Evolutionary conservation across 2,329 filamentous ascomycete species (phyloP).

Genomic region (Paraphaeosphaeria minitans): DNA sequence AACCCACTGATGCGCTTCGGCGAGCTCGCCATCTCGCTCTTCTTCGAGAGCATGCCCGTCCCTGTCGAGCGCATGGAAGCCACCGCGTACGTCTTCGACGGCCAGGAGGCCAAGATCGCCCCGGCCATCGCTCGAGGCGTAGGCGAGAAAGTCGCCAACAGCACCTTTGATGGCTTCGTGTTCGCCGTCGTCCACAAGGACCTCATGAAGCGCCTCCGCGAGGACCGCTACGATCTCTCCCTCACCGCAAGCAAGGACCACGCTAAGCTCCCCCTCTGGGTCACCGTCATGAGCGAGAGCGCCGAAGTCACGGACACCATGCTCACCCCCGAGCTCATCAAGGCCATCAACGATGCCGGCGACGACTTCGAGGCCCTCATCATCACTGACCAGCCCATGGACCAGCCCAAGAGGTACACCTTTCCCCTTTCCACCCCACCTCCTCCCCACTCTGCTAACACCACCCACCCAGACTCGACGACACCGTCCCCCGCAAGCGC

Average conservation of each 20-base stretch:
- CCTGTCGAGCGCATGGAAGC: conserved; percentile 78
- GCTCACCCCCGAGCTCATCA: conserved; percentile 84
- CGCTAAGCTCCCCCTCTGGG: conserved; percentile 85
- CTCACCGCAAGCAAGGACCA: conserved; percentile 93
- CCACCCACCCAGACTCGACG: conserved; percentile 68
- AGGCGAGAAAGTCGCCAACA: conserved; percentile 67
- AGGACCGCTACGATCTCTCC: conserved; percentile 92
- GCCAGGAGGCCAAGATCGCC: conserved; percentile 80
- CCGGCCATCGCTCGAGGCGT: conserved; percentile 65
- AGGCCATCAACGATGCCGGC: conserved; percentile 78
- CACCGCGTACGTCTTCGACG: conserved; percentile 86
- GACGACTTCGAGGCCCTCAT: conserved; percentile 80
- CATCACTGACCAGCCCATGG: conserved; percentile 84
- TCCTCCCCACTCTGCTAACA: conserved; percentile 10
- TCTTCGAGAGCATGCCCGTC: conserved; percentile 75
- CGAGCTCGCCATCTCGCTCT: conserved; percentile 73
- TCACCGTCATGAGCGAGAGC: conserved; percentile 95
- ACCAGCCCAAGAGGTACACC: conserved; percentile 81
- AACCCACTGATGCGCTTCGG: conserved; percentile 73
- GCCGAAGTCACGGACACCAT: conserved; percentile 90
- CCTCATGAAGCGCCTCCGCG: conserved; percentile 84
- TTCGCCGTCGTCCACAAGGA: conserved; percentile 97
- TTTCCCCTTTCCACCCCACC: neutral
- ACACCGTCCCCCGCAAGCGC: conserved; percentile 84
- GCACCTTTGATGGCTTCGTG: conserved; percentile 84